Base-by-base conservation (phyloP, 352 stramenopile species). In the Albugo candida region DNA sequence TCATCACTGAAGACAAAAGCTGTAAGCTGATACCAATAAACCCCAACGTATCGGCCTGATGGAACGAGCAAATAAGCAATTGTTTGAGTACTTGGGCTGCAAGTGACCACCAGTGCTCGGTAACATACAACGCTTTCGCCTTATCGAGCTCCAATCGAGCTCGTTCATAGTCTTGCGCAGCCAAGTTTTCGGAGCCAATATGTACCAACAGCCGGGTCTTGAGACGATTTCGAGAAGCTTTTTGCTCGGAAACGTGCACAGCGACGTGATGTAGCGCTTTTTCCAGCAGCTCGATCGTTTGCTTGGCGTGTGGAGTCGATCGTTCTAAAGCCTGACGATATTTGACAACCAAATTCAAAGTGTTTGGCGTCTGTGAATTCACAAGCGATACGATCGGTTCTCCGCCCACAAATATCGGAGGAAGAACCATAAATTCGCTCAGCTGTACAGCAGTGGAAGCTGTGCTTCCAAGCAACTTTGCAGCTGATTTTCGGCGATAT, bases 11-110 rank as follows among this genome's bases (percentile, higher is more conserved):
- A 19, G 70, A 84, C 43, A 92, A 49, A 1, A 92, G 55, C 43
- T 92, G 78, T 41, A 92, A 57, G 21, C 63, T 73, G 45, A 70
- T 83, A 50, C 88, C 78, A 27, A 92, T 63, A 42, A 74, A 92
- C 1, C 72, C 73, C 2, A 60, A 58, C 19, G 62, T 82, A 56
- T 92, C 75, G 16, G 62, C 67, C 46, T 87, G 71, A 2, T 65
- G 64, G n/a, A 75, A 80, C 2, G 69, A 80, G 51, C 78, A 92
- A 5, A 74, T 59, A 5, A 88, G 54, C 6, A 92, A 51, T 36
- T 87, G 69, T 52, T 80, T 68, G 5, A 92, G 48, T 37, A 88
- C 68, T 46, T 88, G 75, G 41, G 67, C 63, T 5, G 65, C 77
- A 55, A 81, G 68, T 5, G 69, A 59, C 69, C 70, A 87, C 61